Evolutionary conservation across 495 filamentous ascomycete species (phyloP).

Genomic region (Lophium mytilinum): DNA sequence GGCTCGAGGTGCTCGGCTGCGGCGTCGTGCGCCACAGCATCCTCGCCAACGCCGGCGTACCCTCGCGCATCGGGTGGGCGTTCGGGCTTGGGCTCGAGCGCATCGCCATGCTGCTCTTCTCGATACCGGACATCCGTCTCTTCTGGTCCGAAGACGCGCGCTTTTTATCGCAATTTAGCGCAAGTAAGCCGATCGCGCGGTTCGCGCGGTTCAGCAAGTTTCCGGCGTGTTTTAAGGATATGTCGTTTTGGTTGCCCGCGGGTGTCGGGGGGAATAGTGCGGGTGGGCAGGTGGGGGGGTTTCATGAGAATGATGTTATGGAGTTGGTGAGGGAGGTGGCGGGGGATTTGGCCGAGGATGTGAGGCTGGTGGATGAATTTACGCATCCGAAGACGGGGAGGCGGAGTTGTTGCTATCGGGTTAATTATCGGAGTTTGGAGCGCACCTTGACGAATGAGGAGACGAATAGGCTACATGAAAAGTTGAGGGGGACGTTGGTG

Average conservation of each 20-base stretch:
- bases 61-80: constrained; percentile 80
- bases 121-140: constrained; percentile 91
- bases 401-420: constrained; percentile 81
- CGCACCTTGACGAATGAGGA: constrained; percentile 76
- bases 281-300: constrained; percentile 21
- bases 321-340: constrained; percentile 75
- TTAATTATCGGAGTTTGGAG: constrained; percentile 87
- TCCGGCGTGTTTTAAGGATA: constrained; percentile 80
- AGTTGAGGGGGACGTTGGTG: constrained; percentile 53
- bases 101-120: constrained; percentile 93
- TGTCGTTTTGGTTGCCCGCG: constrained; percentile 77
- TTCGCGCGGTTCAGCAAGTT: constrained; percentile 86
- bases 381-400: constrained; percentile 76
- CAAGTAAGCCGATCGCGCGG: constrained; percentile 45
- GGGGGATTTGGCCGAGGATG: constrained; percentile 81
- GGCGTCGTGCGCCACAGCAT: constrained; percentile 83
- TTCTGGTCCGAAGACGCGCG: constrained; percentile 86
- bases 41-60: constrained; percentile 65
- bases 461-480: constrained; percentile 64
- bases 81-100: constrained; percentile 90
- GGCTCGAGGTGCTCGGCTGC: constrained; percentile 90
- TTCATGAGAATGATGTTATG: constrained; percentile 97
- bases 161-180: constrained; percentile 71
- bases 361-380: constrained; percentile 74
- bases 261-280: constrained; percentile 7